These are phyloP conservation scores for Candida insectalens DNA, from an alignment of 805 yeast species.

Conservation along the genomic window DNA sequence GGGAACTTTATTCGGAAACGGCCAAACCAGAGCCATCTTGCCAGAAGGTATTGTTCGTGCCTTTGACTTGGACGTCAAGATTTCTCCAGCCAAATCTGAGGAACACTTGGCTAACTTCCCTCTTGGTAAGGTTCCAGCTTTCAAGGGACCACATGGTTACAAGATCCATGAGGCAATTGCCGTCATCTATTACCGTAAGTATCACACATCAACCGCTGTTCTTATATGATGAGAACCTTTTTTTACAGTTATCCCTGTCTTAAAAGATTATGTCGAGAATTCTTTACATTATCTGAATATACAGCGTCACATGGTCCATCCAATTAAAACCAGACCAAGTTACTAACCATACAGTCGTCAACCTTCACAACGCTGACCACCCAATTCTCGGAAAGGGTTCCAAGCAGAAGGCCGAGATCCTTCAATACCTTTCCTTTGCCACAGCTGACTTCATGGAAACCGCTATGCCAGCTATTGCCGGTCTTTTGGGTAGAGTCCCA, in stretches of 20 bases:
- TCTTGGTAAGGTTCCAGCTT: constrained; percentile 56
- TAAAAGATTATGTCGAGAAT: constrained; percentile 66
- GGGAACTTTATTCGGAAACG: constrained; percentile 25
- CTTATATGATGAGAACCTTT: constrained; percentile 47
- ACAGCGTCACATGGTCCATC: background rate
- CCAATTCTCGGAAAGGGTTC: constrained; percentile 51
- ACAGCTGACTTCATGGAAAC: constrained; percentile 52
- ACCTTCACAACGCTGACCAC: constrained; percentile 32
- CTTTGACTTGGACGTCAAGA: constrained; percentile 46
- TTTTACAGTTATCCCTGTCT: constrained; percentile 81
- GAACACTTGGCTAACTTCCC: constrained; percentile 51
- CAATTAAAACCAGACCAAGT: too few species aligned
- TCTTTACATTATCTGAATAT: constrained; percentile 43
- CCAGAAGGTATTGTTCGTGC: constrained; percentile 39
- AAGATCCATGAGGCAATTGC: constrained; percentile 66
- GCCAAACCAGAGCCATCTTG: constrained; percentile 22
- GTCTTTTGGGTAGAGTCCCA: constrained; percentile 51
- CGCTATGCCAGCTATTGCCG: constrained; percentile 38
- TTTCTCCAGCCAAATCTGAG: constrained; percentile 13
- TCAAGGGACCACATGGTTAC: constrained; percentile 61
- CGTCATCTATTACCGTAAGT: constrained; percentile 40
- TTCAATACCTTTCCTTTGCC: constrained; percentile 72
- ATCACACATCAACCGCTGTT: constrained; percentile 2
- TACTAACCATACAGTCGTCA: constrained; percentile 30
- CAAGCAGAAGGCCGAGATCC: constrained; percentile 52